Percentiles rank a stretch among this genome's conserved stretches.
Evolutionary conservation across 495 filamentous ascomycete species (phyloP).

Genomic region (Venustampulla echinocandica): DNA sequence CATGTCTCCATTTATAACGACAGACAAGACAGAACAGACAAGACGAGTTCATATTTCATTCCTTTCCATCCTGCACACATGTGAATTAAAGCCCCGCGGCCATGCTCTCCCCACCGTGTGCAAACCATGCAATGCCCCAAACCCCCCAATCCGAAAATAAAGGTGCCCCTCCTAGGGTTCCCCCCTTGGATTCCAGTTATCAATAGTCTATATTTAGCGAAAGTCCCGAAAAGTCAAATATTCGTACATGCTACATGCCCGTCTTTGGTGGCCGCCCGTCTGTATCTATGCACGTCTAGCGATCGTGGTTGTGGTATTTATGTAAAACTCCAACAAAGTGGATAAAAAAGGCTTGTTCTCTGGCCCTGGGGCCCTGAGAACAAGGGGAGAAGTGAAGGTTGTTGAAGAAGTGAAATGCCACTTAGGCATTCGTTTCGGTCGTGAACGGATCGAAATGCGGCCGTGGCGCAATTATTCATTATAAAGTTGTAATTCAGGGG

Average conservation of each 20-base stretch:
- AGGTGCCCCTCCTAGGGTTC: too few relatives aligned
- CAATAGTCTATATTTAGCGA: conserved; percentile 9
- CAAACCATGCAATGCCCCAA: too few relatives aligned
- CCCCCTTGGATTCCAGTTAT: too few relatives aligned
- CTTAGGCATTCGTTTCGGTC: neutral
- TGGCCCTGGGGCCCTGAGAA: neutral
- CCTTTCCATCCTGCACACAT: too few relatives aligned
- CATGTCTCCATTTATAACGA: too few relatives aligned
- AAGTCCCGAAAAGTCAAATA: neutral
- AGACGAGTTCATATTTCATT: too few relatives aligned
- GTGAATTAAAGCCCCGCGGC: too few relatives aligned
- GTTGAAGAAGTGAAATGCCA: conserved; percentile 4
- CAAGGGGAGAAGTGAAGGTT: neutral
- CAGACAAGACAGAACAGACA: too few relatives aligned
- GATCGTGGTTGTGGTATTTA: conserved; percentile 23
- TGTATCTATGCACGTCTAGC: too few relatives aligned
- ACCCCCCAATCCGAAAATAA: too few relatives aligned
- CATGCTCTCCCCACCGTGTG: too few relatives aligned
- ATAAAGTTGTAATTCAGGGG: neutral
- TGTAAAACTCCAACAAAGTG: conserved; percentile 6
- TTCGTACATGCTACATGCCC: neutral
- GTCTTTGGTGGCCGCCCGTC: neutral
- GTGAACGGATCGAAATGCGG: too few relatives aligned
- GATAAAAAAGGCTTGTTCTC: neutral
- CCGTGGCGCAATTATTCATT: neutral